Conservation (phyloP, 345 rosid genomes). For the Viola odorata region DNA sequence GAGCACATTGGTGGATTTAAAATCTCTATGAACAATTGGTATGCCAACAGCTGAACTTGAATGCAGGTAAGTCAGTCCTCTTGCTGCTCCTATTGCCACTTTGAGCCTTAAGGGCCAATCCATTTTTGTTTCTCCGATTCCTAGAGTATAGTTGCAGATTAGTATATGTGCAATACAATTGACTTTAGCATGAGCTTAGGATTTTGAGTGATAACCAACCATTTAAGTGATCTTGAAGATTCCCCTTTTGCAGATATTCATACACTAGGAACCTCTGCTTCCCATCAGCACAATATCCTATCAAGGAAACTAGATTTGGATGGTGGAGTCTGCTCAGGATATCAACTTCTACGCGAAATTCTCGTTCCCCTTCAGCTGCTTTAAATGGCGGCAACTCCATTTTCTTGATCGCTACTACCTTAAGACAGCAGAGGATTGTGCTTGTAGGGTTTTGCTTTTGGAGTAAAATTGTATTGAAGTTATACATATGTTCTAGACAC, state of each 20-base stretch:
- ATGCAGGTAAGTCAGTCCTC: slow-evolving; percentile 93
- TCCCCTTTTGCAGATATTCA: slow-evolving; percentile 86
- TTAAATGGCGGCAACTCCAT: slow-evolving; percentile 84
- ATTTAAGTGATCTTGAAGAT: slow-evolving; percentile 90
- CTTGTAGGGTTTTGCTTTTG: background rate
- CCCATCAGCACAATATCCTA: slow-evolving; percentile 93
- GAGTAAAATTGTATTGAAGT: background rate
- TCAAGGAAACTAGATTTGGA: slow-evolving; percentile 81
- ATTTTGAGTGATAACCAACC: slow-evolving; percentile 41
- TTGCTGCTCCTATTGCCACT: slow-evolving; percentile 89
- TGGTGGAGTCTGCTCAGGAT: slow-evolving; percentile 93
- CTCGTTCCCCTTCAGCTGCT: slow-evolving; percentile 87
- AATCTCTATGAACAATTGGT: slow-evolving; percentile 92
- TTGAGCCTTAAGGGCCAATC: slow-evolving; percentile 76
- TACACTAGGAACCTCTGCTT: slow-evolving; percentile 90
- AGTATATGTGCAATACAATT: slow-evolving; percentile 5
- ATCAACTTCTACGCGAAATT: slow-evolving; percentile 94
- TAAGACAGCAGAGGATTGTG: slow-evolving; percentile 19
- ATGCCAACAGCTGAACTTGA: slow-evolving; percentile 75
- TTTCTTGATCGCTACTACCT: slow-evolving; percentile 97
- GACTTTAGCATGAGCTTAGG: slow-evolving; percentile 4
- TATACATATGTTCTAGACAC: too few relatives aligned
- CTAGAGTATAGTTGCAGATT: slow-evolving; percentile 30
- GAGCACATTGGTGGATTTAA: slow-evolving; percentile 86
- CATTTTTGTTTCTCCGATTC: slow-evolving; percentile 72